Evolutionary conservation across 306 rosid genomes (phyloP).

Genomic region (Medicago lupulina): DNA sequence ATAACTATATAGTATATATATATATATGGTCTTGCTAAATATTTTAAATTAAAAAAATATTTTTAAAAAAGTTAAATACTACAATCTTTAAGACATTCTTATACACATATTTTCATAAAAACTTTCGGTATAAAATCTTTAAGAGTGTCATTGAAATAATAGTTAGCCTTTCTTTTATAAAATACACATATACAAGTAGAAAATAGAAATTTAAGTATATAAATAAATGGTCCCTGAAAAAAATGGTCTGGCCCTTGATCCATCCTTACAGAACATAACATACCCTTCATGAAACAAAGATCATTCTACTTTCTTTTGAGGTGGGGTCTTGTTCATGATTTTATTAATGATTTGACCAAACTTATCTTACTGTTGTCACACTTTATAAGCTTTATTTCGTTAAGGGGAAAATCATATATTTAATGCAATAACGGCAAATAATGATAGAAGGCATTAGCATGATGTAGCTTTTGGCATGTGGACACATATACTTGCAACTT

Average conservation of each 20-base stretch:
- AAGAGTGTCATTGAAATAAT: no score
- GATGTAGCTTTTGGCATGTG: conserved; percentile 50
- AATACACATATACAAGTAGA: no score
- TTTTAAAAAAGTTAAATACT: no score
- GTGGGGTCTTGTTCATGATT: conserved; percentile 44
- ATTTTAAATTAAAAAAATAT: no score
- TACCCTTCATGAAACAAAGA: conserved; percentile 42
- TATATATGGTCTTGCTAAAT: no score
- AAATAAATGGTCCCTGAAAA: conserved; percentile 1
- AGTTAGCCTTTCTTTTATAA: no score
- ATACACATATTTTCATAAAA: no score
- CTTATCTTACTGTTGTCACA: conserved; percentile 41
- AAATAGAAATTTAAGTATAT: background rate
- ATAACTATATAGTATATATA: no score
- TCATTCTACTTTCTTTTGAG: conserved; percentile 36
- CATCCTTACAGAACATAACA: conserved; percentile 44
- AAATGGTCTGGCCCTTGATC: conserved; percentile 40
- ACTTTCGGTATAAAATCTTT: no score
- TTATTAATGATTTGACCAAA: conserved; percentile 48
- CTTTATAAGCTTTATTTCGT: conserved; percentile 39
- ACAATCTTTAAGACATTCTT: no score
- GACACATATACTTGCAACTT: conserved; percentile 40
- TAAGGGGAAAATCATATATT: conserved; percentile 35
- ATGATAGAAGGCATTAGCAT: conserved; percentile 49
- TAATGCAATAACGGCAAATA: conserved; percentile 44